These are phyloP conservation scores for Jatropha multifida DNA, from an alignment of 441 rosid genomes.

Conservation along the genomic window DNA sequence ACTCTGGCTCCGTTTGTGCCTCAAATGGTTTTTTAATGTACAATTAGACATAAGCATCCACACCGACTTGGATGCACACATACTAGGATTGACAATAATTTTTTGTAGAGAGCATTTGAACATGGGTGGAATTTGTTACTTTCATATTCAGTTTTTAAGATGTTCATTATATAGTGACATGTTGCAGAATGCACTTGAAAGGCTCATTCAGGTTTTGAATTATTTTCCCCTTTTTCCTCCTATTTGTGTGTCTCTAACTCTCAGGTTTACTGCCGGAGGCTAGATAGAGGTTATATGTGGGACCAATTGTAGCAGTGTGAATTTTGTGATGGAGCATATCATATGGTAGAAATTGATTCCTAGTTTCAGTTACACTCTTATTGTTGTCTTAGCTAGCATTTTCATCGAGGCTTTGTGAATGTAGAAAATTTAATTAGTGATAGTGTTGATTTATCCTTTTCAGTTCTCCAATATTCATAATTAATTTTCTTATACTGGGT, in stretches of 20 bases:
- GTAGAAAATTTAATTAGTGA: constrained; percentile 30
- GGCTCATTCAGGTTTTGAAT: neutral
- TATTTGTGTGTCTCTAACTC: neutral
- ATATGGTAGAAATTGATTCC: constrained; percentile 9
- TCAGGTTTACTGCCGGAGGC: constrained; percentile 38
- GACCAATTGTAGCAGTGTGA: constrained; percentile 33
- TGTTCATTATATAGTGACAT: neutral
- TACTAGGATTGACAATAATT: constrained; percentile 2
- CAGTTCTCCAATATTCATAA: neutral
- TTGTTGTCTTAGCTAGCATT: constrained; percentile 31
- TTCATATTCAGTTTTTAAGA: neutral
- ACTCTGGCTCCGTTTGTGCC: neutral
- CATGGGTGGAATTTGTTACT: neutral
- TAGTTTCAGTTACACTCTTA: constrained; percentile 17
- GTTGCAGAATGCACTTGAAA: neutral
- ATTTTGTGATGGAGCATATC: constrained; percentile 35
- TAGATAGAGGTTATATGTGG: constrained; percentile 31
- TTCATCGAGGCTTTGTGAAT: constrained; percentile 37
- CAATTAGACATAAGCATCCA: constrained; percentile 12
- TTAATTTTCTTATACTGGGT: neutral
- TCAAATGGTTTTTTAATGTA: neutral
- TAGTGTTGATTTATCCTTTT: neutral
- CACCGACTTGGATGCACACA: neutral
- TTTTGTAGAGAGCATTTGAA: constrained; percentile 9
- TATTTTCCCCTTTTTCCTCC: neutral